A percentile compares a stretch with the other conserved stretches of the same genome.
These are phyloP conservation scores for Fragilaria crotonensis DNA, from an alignment of 108 stramenopile genomes.

Conservation along the genomic window DNA sequence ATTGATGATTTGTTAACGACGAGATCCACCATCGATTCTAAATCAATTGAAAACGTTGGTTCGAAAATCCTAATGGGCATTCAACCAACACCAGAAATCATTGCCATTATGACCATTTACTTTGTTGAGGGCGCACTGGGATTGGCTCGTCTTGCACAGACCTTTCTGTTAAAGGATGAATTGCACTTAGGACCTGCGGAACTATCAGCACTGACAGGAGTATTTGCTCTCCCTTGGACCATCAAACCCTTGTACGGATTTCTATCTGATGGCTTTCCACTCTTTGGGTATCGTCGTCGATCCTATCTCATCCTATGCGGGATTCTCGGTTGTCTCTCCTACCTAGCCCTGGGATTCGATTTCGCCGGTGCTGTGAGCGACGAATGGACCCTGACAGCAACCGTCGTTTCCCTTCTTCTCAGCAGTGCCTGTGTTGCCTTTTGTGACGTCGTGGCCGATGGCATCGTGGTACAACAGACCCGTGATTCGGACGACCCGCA, in stretches of 20 bases:
- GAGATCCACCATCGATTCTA: too few relatives aligned
- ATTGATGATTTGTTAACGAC: too few relatives aligned
- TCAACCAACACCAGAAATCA: conserved; percentile 71
- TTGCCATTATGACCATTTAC: conserved; percentile 88
- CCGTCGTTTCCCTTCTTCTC: conserved; percentile 50
- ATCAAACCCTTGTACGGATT: conserved; percentile 93
- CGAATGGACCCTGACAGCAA: conserved; percentile 18
- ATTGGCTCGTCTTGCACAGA: conserved; percentile 86
- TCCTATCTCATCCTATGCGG: conserved; percentile 77
- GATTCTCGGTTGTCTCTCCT: conserved; percentile 48
- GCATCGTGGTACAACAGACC: conserved; percentile 88
- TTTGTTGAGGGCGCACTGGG: conserved; percentile 95
- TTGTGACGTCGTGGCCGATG: conserved; percentile 94
- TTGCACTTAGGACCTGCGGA: conserved; percentile 89
- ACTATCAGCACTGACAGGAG: conserved; percentile 78
- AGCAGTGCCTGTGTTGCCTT: conserved; percentile 81
- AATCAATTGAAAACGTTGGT: conserved; percentile 6
- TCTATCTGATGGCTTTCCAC: conserved; percentile 79
- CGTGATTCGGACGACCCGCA: conserved; percentile 63
- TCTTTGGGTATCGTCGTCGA: conserved; percentile 82
- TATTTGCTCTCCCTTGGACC: conserved; percentile 88
- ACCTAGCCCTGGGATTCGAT: conserved; percentile 36
- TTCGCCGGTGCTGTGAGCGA: conserved; percentile 8
- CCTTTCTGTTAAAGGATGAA: conserved; percentile 92
- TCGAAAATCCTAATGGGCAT: conserved; percentile 49